Evolutionary conservation across 805 yeast species (phyloP).

Genomic region (Nakazawaea molendinolei): DNA sequence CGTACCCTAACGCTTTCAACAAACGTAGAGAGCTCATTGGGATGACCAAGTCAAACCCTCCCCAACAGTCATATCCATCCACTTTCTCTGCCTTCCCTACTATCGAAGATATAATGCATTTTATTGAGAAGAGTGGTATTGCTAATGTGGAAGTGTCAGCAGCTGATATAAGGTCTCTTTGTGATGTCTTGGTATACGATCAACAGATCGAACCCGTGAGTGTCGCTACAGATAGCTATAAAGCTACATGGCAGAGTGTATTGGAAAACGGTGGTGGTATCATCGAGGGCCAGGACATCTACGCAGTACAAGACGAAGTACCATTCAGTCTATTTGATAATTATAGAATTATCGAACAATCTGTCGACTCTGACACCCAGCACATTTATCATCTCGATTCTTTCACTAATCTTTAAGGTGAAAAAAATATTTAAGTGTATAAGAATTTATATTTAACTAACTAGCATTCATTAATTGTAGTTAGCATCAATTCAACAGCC

Average conservation of each 20-base stretch:
- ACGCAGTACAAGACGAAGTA: constrained; percentile 22
- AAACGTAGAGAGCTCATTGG: constrained; percentile 23
- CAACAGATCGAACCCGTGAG: constrained; percentile 69
- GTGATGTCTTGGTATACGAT: constrained; percentile 84
- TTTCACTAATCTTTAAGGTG: constrained; percentile 6
- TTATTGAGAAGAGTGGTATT: constrained; percentile 64
- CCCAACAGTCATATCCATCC: constrained; percentile 48
- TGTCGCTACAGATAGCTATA: constrained; percentile 50
- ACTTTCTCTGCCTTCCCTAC: constrained; percentile 60
- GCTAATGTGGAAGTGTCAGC: constrained; percentile 75
- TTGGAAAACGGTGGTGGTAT: constrained; percentile 56
- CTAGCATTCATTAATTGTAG: too few species aligned
- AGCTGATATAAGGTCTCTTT: constrained; percentile 70
- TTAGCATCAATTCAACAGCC: too few species aligned
- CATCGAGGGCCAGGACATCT: constrained; percentile 21
- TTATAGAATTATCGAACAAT: constrained; percentile 22
- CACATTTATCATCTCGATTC: constrained; percentile 7
- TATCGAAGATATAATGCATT: constrained; percentile 66
- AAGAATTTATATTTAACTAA: too few species aligned
- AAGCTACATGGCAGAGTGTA: constrained; percentile 80
- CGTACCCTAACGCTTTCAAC: constrained; percentile 70
- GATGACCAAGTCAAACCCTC: constrained; percentile 18
- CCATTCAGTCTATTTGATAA: constrained; percentile 25
- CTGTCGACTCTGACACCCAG: too few species aligned
- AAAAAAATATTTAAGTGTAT: too few species aligned